phyloP scores from a whole-genome alignment of 1,284 basidiomycete genomes.

The Sporisorium reilianum region DNA sequence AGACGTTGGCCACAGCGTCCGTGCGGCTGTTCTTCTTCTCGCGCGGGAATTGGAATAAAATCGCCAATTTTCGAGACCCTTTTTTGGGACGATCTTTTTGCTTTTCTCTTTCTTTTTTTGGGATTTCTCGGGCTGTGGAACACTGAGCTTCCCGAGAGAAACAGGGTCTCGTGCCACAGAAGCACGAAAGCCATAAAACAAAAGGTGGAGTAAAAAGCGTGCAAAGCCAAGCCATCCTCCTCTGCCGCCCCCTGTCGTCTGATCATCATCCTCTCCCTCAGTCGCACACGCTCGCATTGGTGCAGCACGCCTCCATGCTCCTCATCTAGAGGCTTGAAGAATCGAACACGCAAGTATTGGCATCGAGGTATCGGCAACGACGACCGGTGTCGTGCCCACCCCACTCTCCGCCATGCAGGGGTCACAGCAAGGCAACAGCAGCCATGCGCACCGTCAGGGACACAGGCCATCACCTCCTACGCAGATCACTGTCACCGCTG shows the following conservation, averaged over 20 bases:
- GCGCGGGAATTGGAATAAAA: conserved; percentile 10
- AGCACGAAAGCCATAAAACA: not conserved
- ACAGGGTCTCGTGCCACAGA: conserved; percentile 3
- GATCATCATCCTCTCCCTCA: not conserved
- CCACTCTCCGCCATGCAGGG: not conserved
- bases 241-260: not conserved
- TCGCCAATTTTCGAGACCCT: not conserved
- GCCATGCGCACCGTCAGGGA: conserved; percentile 2
- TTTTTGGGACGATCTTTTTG: not conserved
- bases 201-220: not conserved
- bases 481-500: conserved; percentile 28
- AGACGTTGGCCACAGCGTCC: conserved; percentile 12
- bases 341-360: not conserved
- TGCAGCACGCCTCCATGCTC: not conserved
- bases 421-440: not conserved
- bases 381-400: conserved; percentile 1
- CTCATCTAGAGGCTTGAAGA: too few species aligned
- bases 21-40: conserved; percentile 36
- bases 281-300: not conserved
- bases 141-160: not conserved
- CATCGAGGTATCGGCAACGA: too few species aligned
- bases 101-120: not conserved
- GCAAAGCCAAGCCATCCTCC: not conserved
- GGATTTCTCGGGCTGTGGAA: too few species aligned
- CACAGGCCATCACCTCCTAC: conserved; percentile 16